phyloP scores from a whole-genome alignment of 129 eudicot species.

The Artemisia tridentata region DNA sequence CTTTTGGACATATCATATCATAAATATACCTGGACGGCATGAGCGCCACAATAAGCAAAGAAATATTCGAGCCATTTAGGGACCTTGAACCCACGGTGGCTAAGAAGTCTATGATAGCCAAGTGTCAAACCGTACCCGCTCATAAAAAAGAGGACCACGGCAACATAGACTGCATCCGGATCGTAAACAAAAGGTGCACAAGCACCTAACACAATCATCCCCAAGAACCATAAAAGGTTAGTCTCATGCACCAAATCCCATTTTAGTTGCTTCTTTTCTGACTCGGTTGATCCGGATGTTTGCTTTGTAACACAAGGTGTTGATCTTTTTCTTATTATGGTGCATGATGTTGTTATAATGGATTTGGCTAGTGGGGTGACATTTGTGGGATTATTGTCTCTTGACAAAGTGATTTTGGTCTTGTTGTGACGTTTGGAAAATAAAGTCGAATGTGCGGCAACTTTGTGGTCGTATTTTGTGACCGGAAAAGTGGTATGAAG shows the following conservation, averaged over 20 bases:
- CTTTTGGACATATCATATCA: not conserved
- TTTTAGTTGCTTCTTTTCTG: not conserved
- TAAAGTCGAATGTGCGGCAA: not conserved
- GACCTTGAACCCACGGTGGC: slow-evolving; percentile 13
- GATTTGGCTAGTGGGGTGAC: not conserved
- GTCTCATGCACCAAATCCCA: not conserved
- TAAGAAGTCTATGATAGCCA: slow-evolving; percentile 15
- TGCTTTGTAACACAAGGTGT: not conserved
- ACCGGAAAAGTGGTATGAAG: not conserved
- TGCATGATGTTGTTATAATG: not conserved
- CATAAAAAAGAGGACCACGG: not conserved
- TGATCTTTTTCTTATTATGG: not conserved
- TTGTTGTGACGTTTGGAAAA: not conserved
- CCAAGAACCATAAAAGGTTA: slow-evolving; percentile 12
- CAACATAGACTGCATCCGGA: not conserved
- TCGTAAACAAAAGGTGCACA: slow-evolving; percentile 10
- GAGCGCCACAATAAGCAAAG: slow-evolving; percentile 17
- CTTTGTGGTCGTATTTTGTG: not conserved
- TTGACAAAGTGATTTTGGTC: not conserved
- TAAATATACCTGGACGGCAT: not conserved
- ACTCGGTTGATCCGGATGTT: not conserved
- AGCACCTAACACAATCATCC: slow-evolving; percentile 3
- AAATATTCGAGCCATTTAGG: slow-evolving; percentile 23
- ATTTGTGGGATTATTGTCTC: not conserved
- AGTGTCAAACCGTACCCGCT: not conserved